Evolutionary conservation across 805 yeast genomes (phyloP).

Genomic region (Wickerhamiella kurtzmanii): DNA sequence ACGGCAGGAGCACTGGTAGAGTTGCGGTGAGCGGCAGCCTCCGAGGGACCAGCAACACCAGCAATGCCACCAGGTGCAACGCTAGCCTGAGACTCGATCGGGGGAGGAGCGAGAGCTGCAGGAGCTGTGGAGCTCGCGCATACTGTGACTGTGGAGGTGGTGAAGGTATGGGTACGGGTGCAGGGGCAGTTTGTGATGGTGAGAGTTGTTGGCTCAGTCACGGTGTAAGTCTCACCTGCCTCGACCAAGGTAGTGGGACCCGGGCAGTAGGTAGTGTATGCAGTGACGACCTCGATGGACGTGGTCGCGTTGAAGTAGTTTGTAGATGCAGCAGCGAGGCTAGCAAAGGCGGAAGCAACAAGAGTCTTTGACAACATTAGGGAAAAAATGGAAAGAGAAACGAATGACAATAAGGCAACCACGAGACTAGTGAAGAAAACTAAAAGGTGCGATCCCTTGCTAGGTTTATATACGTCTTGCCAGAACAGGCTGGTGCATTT

Average conservation of each 20-base stretch:
- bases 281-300: slow-evolving; percentile 18
- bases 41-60: too few species aligned
- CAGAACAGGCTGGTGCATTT: background rate
- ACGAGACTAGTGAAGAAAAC: too few species aligned
- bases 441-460: too few species aligned
- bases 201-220: slow-evolving; percentile 65
- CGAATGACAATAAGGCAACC: too few species aligned
- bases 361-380: slow-evolving; percentile 15
- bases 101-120: background rate
- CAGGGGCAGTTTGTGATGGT: slow-evolving; percentile 83
- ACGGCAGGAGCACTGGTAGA: slow-evolving; percentile 26
- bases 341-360: slow-evolving; percentile 2
- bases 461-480: too few species aligned
- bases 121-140: slow-evolving; percentile 11
- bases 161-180: slow-evolving; percentile 31
- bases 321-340: slow-evolving; percentile 25
- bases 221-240: slow-evolving; percentile 59
- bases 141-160: slow-evolving; percentile 17
- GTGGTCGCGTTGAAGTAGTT: slow-evolving; percentile 28
- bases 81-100: slow-evolving; percentile 4
- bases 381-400: slow-evolving; percentile 6
- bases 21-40: slow-evolving; percentile 1
- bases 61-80: slow-evolving; percentile 2
- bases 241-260: slow-evolving; percentile 50
- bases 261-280: slow-evolving; percentile 40